Percentiles rank a stretch among this genome's conserved stretches.
Evolutionary conservation across 192 early-diverging fungal genomes (phyloP).

Genomic region (Coemansia sp.): DNA sequence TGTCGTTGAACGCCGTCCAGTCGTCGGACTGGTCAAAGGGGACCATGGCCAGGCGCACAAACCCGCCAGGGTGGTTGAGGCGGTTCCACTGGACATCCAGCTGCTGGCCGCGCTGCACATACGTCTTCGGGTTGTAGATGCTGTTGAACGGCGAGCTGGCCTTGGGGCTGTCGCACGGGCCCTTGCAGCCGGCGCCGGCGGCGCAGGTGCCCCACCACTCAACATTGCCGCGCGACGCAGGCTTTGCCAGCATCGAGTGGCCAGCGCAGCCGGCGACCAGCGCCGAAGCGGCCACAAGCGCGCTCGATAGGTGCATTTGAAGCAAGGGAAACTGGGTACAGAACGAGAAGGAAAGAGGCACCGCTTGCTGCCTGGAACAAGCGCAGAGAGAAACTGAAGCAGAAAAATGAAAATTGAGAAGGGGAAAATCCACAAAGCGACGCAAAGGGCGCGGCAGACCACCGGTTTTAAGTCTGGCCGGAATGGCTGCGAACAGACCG

Average conservation of each 20-base stretch:
- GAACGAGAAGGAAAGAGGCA: neutral
- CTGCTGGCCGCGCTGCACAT: conserved; percentile 54
- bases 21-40: conserved; percentile 58
- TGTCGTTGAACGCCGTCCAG: conserved; percentile 56
- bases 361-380: conserved; percentile 22
- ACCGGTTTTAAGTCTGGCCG: too few relatives aligned
- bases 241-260: conserved; percentile 34
- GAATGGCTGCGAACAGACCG: too few relatives aligned
- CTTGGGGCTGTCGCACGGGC: conserved; percentile 55
- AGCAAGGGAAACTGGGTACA: neutral
- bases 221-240: conserved; percentile 35
- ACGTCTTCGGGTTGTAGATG: conserved; percentile 52
- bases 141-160: conserved; percentile 52
- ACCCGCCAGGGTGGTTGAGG: conserved; percentile 61
- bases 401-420: conserved; percentile 6
- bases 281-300: conserved; percentile 27
- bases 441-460: neutral
- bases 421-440: too few relatives aligned
- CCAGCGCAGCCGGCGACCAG: conserved; percentile 42
- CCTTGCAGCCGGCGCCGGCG: conserved; percentile 58
- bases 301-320: conserved; percentile 30
- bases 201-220: conserved; percentile 51
- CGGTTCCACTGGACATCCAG: conserved; percentile 54
- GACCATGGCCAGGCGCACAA: conserved; percentile 59
- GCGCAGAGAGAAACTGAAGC: conserved; percentile 6